phyloP scores from a whole-genome alignment of 176 grass and related monocot genomes.

The Thalia dealbata region DNA sequence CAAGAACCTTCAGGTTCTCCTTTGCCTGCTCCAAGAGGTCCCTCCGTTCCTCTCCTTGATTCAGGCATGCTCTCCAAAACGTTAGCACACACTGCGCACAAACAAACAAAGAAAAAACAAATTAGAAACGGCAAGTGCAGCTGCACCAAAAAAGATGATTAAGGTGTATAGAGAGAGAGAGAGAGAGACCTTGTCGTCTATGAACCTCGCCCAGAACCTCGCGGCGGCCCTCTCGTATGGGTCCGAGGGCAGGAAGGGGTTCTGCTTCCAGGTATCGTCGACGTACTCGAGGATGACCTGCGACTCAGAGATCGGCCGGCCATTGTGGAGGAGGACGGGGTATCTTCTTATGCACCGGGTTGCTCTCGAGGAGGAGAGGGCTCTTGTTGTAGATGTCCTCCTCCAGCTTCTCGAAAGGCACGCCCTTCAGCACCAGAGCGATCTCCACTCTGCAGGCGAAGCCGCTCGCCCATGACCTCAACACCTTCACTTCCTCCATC shows the following conservation, averaged over 20 bases:
- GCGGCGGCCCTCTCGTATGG: conserved; percentile 27
- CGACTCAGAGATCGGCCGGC: conserved; percentile 33
- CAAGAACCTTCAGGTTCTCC: conserved; percentile 26
- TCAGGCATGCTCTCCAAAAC: conserved; percentile 22
- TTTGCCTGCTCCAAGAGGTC: conserved; percentile 19
- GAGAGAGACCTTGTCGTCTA: conserved; percentile 68
- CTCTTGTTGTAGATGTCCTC: conserved; percentile 45
- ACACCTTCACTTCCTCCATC: conserved; percentile 37
- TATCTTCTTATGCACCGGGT: conserved; percentile 50
- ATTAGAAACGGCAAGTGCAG: too few relatives aligned
- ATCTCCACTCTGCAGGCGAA: conserved; percentile 33
- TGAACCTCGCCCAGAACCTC: conserved; percentile 51
- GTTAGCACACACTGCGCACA: not conserved
- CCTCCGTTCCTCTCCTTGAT: conserved; percentile 29
- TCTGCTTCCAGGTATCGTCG: conserved; percentile 32
- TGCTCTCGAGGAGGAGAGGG: conserved; percentile 30
- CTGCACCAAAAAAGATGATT: too few relatives aligned
- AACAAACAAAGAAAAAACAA: too few relatives aligned
- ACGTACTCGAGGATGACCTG: conserved; percentile 52
- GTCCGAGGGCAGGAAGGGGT: conserved; percentile 30
- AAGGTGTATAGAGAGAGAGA: too few relatives aligned
- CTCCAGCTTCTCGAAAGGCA: conserved; percentile 42
- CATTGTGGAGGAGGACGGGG: conserved; percentile 57
- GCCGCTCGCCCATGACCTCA: conserved; percentile 33
- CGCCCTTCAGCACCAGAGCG: conserved; percentile 43